Evolutionary conservation across 139 green algal genomes (phyloP), one percentile per base, ranked within the genome.

Genomic region (Micractinium sp.): DNA sequence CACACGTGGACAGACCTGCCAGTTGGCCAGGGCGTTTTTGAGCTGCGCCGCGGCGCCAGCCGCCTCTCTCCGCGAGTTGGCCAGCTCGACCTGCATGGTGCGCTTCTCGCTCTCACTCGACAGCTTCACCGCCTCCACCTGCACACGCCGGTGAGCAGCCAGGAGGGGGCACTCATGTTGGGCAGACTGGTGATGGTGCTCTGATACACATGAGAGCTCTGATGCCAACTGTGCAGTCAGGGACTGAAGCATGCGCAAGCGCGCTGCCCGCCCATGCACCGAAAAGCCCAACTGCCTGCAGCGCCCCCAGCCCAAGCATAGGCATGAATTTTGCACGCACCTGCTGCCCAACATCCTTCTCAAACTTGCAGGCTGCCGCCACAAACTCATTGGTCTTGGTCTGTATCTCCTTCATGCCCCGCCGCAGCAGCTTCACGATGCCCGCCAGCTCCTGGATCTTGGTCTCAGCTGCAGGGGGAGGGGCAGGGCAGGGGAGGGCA

Each of bases 391-490:
- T 90, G 5, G 91, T 81, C 1, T 93, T 90, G 16, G 63, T 67
- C 38, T 93, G 93, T 77, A 95, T 87, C 89, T 97, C 93, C 27
- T 93, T 93, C 79, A 97, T 77, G 69, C 91, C 94, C 14, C 93
- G 90, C 53, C 96, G 89, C 88, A 97, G 85, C 63, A 95, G 89
- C 94, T 97, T 97, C 12, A 98, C 95, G 18, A 98, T 91, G 0
- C 87, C 95, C 89, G 96, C 96, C 12, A 98, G 93, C 93, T 98
- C 96, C 22, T 93, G 80, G 25, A 98, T 97, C 41, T 95, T 92
- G 22, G 93, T 96, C 69, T 96, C 90, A 20, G 83, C 83, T 87
- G 83, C 83, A 78, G 22, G 31, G 53, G 29, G 41, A 71, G 47
- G 29, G 47, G 3, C 47, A 85, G 15, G 47, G 41, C 1, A 2